Base-by-base conservation (phyloP, 306 rosid species). In the Cucurbita moschata region DNA sequence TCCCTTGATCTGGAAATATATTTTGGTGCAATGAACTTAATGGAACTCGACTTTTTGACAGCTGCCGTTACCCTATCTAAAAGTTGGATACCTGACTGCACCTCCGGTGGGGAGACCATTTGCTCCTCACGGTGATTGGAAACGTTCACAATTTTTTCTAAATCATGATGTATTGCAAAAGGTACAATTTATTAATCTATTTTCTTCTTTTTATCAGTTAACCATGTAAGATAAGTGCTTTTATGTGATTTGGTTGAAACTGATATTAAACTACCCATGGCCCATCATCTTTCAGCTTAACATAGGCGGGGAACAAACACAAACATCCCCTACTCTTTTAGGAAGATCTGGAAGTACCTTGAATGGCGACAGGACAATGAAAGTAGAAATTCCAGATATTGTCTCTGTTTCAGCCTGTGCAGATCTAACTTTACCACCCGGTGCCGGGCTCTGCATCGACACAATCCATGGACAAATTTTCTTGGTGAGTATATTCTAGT, bases 91-190 rank as follows among this genome's bases (percentile, higher is more conserved):
- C 82, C 86, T 95, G 83, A 91, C 88, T 53, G 92, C 99, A 76
- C 97, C 97, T 55, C 99, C 99, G 47, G 83, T 49, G 76, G 97
- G 96, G 44, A 83, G 84, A 75, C 75, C 77, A 59, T 77, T 91
- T 78, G 97, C 96, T 49, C 97, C 99, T 60, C 99, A 95, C 77
- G 85, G 76, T 79, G 96, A 95, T 77, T 95, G 99, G 99, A 95
- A 88, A 76, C 92, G 91, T 19, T 91, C 94, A n/a, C 92, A 86
- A 23, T 95, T 91, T 75, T 14, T 88, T 79, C 86, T 95, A 83
- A 91, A 86, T 80, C 96, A 95, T 19, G 96, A 95, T 78, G 92
- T 90, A 83, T 92, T 95, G 79, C 92, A 83, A 71, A 96, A 86
- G 95, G 98, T 94, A 81, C 66, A 75, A 44, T 23, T 57, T 59